These are phyloP conservation scores for Glebionis coronaria DNA, from an alignment of 129 eudicot species.

Conservation along the genomic window DNA sequence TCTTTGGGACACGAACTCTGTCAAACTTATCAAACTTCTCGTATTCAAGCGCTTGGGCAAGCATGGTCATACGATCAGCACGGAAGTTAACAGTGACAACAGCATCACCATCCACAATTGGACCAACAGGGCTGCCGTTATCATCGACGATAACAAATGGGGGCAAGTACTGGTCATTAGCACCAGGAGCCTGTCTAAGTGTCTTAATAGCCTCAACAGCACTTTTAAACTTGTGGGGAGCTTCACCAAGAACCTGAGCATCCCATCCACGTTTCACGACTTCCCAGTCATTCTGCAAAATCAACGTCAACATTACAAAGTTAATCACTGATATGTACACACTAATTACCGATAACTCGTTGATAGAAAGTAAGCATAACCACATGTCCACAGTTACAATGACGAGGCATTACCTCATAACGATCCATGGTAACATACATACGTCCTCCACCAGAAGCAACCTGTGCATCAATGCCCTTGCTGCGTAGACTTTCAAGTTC, in stretches of 20 bases:
- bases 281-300: conserved; percentile 83
- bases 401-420: conserved; percentile 55
- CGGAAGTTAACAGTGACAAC: conserved; percentile 87
- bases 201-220: conserved; percentile 80
- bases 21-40: conserved; percentile 83
- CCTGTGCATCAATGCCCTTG: conserved; percentile 74
- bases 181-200: conserved; percentile 55
- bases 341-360: too few species aligned
- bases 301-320: background rate
- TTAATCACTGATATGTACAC: too few species aligned
- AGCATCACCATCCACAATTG: conserved; percentile 89
- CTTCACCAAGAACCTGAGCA: conserved; percentile 98
- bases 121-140: conserved; percentile 78
- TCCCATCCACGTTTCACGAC: conserved; percentile 98
- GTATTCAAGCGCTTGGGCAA: conserved; percentile 93
- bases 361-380: too few species aligned
- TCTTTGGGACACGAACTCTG: conserved; percentile 75
- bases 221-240: conserved; percentile 80
- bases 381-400: too few species aligned
- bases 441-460: conserved; percentile 99
- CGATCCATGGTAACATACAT: conserved; percentile 99
- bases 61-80: conserved; percentile 96
- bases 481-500: conserved; percentile 64
- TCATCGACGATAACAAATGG: conserved; percentile 89
- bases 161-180: conserved; percentile 77